Conservation (phyloP, 176 grass and related monocot species). For the Poa pratensis region DNA sequence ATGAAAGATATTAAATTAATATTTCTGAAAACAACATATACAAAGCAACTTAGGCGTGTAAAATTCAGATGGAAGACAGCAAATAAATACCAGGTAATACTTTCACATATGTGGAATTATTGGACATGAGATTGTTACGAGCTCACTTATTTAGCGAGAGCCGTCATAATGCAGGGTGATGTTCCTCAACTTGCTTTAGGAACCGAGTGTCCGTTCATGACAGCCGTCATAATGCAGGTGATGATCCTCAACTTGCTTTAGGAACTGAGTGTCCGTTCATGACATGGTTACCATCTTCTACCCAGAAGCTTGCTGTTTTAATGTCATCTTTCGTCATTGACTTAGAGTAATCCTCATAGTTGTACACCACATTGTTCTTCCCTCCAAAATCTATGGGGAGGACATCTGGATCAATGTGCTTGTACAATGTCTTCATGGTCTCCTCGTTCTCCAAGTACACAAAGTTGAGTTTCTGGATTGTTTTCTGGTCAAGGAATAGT, state of each 20-base stretch:
- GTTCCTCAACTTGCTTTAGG: not conserved
- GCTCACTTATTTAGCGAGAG: not conserved
- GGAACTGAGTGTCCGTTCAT: not conserved
- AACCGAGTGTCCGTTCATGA: not conserved
- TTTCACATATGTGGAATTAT: not conserved
- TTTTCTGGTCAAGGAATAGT: conserved; percentile 65
- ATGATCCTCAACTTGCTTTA: not conserved
- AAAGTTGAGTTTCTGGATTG: conserved; percentile 67
- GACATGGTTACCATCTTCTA: conserved; percentile 6
- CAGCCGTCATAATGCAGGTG: not conserved
- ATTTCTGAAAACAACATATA: not conserved
- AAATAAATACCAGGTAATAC: not conserved
- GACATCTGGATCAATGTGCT: conserved; percentile 60
- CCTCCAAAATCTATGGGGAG: conserved; percentile 85
- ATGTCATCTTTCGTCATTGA: conserved; percentile 75
- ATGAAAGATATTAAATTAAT: not conserved
- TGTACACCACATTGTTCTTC: conserved; percentile 53
- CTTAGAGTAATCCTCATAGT: conserved; percentile 75
- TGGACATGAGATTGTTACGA: not conserved
- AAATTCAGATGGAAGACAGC: not conserved
- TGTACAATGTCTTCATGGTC: conserved; percentile 65
- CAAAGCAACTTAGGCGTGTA: not conserved
- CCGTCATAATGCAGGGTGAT: not conserved
- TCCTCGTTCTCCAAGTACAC: conserved; percentile 73
- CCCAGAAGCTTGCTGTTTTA: conserved; percentile 61